Conservation (phyloP, 1,284 basidiomycete species). For the Trichosporon ovoides region DNA sequence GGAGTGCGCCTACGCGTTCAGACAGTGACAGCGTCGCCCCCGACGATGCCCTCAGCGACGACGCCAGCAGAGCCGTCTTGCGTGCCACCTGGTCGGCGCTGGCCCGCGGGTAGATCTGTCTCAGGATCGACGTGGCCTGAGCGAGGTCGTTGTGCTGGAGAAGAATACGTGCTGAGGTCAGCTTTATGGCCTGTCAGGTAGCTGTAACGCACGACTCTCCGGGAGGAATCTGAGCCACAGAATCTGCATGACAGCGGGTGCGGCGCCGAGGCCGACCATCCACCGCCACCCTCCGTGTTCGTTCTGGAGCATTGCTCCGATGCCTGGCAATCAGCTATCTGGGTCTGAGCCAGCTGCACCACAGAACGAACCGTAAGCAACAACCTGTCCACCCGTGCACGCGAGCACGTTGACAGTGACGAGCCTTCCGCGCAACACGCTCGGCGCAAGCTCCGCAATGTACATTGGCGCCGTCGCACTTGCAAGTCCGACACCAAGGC, state of each 20-base stretch:
- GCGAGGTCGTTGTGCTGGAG: conserved; percentile 56
- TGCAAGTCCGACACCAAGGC: conserved; percentile 56
- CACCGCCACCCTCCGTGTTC: conserved; percentile 67
- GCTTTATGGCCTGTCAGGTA: neutral
- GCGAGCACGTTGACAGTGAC: conserved; percentile 54
- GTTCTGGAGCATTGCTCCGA: conserved; percentile 66
- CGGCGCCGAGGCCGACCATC: conserved; percentile 71
- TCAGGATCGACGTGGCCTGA: conserved; percentile 56
- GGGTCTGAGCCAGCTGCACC: neutral
- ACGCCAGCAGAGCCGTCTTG: conserved; percentile 53
- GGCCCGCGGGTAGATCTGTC: conserved; percentile 63
- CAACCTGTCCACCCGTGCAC: conserved; percentile 60
- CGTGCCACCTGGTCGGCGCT: conserved; percentile 60
- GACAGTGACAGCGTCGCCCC: neutral
- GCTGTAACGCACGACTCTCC: conserved; percentile 61
- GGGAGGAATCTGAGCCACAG: conserved; percentile 62
- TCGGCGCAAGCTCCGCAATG: conserved; percentile 76
- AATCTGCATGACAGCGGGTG: conserved; percentile 64
- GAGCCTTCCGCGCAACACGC: conserved; percentile 66
- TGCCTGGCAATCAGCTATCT: conserved; percentile 35
- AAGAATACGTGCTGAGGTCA: conserved; percentile 61
- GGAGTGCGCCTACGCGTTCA: neutral
- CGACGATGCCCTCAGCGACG: neutral
- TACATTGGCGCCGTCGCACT: conserved; percentile 74
- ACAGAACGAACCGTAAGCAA: conserved; percentile 57